Evolutionary conservation across 345 rosid genomes (phyloP).

Genomic region (Hibiscus trionum): DNA sequence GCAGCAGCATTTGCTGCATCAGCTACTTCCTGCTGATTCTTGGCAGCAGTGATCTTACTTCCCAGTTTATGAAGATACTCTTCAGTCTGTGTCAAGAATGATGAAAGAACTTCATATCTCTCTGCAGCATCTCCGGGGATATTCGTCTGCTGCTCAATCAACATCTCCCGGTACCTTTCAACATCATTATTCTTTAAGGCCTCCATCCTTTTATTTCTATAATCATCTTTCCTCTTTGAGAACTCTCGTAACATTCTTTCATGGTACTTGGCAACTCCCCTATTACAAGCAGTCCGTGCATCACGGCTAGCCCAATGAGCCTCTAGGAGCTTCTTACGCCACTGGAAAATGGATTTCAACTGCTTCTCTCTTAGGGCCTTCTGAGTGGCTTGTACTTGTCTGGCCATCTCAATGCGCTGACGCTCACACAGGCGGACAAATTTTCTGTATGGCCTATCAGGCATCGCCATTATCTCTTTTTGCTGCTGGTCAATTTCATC

Average conservation of each 20-base stretch:
- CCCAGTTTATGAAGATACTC: conserved; percentile 93
- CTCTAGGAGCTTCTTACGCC: conserved; percentile 99
- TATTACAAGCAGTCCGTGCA: conserved; percentile 93
- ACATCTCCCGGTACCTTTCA: conserved; percentile 97
- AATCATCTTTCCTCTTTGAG: conserved; percentile 94
- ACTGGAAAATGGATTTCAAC: conserved; percentile 86
- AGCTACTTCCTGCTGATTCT: conserved; percentile 94
- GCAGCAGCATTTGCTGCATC: conserved; percentile 98
- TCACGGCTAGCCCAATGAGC: conserved; percentile 98
- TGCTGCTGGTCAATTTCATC: conserved; percentile 93
- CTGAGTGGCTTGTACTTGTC: conserved; percentile 84
- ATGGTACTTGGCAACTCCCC: conserved; percentile 99
- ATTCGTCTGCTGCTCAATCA: conserved; percentile 94
- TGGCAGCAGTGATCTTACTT: conserved; percentile 85
- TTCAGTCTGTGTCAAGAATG: conserved; percentile 95
- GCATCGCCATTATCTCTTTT: conserved; percentile 98
- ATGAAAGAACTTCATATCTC: conserved; percentile 91
- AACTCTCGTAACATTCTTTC: conserved; percentile 93
- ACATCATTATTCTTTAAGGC: conserved; percentile 99
- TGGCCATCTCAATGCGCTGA: conserved; percentile 79
- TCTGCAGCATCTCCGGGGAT: conserved; percentile 90
- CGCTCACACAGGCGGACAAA: conserved; percentile 97
- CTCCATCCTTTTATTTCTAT: conserved; percentile 95
- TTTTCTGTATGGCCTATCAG: conserved; percentile 94
- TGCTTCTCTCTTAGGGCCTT: conserved; percentile 90